Conservation (phyloP, 257 asterid species). For the Leptodermis oblonga region DNA sequence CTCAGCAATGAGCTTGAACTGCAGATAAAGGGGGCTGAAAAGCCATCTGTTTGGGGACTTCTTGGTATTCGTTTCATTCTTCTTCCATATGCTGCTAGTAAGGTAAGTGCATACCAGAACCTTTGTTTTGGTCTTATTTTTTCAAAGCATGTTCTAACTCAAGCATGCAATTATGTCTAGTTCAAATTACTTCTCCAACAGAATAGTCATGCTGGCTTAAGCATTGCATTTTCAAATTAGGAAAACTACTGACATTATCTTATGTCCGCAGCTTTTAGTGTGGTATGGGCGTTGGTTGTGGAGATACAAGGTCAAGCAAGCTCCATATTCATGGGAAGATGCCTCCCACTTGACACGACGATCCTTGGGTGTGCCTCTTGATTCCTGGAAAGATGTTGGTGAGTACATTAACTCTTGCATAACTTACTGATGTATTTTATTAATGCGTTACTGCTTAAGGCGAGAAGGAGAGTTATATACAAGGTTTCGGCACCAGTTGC, state of each 20-base stretch:
- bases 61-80: conserved; percentile 69
- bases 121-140: neutral
- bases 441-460: neutral
- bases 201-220: neutral
- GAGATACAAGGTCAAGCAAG: conserved; percentile 72
- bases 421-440: neutral
- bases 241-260: conserved; percentile 14
- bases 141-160: neutral
- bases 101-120: conserved; percentile 37
- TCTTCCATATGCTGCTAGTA: conserved; percentile 76
- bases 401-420: conserved; percentile 12
- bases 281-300: conserved; percentile 83
- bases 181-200: neutral
- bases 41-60: conserved; percentile 89
- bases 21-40: conserved; percentile 92
- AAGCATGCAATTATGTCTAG: neutral
- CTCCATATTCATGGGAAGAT: conserved; percentile 82
- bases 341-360: conserved; percentile 74
- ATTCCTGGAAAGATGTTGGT: conserved; percentile 78
- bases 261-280: conserved; percentile 51
- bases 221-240: conserved; percentile 1
- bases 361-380: conserved; percentile 56
- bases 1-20: conserved; percentile 87
- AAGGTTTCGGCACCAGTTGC: no score
- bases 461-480: neutral